These are phyloP conservation scores for Dendrobium huoshanense DNA, from an alignment of 106 monocot species.

Conservation along the genomic window DNA sequence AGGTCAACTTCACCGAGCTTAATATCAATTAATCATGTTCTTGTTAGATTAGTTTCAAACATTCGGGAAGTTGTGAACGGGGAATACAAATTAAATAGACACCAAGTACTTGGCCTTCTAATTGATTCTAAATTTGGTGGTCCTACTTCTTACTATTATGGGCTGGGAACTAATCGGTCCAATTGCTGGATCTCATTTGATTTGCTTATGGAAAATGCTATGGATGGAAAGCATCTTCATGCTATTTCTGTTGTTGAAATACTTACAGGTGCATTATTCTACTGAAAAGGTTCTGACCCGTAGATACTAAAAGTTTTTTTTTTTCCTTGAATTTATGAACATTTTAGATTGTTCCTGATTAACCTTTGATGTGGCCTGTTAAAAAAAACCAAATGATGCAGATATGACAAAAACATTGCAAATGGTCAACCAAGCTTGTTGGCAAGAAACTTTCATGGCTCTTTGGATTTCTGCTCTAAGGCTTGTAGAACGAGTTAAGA, in stretches of 20 bases:
- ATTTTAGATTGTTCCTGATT: background rate
- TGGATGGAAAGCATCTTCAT: constrained; percentile 79
- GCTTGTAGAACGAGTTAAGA: constrained; percentile 84
- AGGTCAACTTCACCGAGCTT: constrained; percentile 34
- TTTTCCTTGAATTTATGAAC: background rate
- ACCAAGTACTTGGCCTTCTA: constrained; percentile 44
- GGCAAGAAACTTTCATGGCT: constrained; percentile 95
- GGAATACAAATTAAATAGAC: constrained; percentile 24
- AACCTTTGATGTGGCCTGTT: background rate
- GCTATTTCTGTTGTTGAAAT: constrained; percentile 63
- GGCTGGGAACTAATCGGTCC: constrained; percentile 32
- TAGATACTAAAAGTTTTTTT: background rate
- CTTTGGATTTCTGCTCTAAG: constrained; percentile 86
- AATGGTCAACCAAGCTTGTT: constrained; percentile 74
- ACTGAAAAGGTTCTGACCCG: background rate
- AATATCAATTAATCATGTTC: constrained; percentile 20
- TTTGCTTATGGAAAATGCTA: constrained; percentile 78
- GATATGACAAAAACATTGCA: constrained; percentile 71
- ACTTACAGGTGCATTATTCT: constrained; percentile 51
- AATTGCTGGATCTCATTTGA: constrained; percentile 81
- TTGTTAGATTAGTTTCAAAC: constrained; percentile 42
- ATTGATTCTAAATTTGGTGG: constrained; percentile 27
- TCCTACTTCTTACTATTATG: constrained; percentile 24
- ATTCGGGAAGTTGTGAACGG: constrained; percentile 30
- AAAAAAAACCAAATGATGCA: constrained; percentile 15